A percentile compares a stretch with the other conserved stretches of the same genome.
These are phyloP conservation scores for Colletotrichum higginsianum DNA, from an alignment of 2,329 filamentous ascomycete genomes.

Conservation along the genomic window DNA sequence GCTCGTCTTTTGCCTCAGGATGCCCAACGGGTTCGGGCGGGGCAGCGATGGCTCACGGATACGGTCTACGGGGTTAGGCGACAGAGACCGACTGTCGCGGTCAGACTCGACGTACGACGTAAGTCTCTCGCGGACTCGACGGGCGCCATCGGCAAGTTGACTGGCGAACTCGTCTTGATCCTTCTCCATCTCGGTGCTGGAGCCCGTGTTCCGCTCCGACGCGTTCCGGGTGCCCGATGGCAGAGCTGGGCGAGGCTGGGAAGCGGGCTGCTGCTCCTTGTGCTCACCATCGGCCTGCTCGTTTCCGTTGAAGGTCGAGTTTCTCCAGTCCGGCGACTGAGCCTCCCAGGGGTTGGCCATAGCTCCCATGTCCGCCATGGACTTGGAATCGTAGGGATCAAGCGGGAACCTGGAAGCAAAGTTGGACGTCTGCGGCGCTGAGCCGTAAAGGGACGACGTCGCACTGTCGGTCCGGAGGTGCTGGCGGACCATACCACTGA, in stretches of 20 bases:
- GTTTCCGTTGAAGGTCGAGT: slow-evolving; percentile 38
- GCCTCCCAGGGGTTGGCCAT: slow-evolving; percentile 63
- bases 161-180: slow-evolving; percentile 80
- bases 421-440: slow-evolving; percentile 56
- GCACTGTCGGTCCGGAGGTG: slow-evolving; percentile 88
- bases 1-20: slow-evolving; percentile 78
- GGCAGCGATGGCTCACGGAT: slow-evolving; percentile 51
- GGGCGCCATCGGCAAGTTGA: slow-evolving; percentile 79
- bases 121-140: slow-evolving; percentile 80
- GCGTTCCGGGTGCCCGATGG: background rate
- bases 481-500: slow-evolving; percentile 86
- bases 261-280: slow-evolving; percentile 5
- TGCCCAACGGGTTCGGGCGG: slow-evolving; percentile 72
- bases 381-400: slow-evolving; percentile 50
- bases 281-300: background rate
- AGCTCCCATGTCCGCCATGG: slow-evolving; percentile 51
- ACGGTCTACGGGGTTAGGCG: slow-evolving; percentile 55
- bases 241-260: background rate
- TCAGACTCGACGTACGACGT: slow-evolving; percentile 79
- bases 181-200: slow-evolving; percentile 57
- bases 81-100: slow-evolving; percentile 56
- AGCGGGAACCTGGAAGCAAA: slow-evolving; percentile 56
- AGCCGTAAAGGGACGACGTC: slow-evolving; percentile 82
- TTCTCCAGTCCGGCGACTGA: slow-evolving; percentile 44
- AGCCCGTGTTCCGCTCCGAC: slow-evolving; percentile 25